Base-by-base conservation (phyloP, 2,329 filamentous ascomycete species). In the Pseudocercospora macadamiae region DNA sequence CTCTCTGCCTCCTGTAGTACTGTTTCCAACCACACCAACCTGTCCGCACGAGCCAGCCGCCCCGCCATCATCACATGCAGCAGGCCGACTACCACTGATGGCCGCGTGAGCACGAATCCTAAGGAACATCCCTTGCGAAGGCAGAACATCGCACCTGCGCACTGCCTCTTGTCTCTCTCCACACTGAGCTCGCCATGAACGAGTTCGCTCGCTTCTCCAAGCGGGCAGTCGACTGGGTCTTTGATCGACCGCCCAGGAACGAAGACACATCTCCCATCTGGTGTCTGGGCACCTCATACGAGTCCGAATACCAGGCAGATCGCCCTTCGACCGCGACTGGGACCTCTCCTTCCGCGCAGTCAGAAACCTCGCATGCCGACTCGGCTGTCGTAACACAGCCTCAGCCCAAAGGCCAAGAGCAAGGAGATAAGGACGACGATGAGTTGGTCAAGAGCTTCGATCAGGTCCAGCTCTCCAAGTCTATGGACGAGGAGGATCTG, bases 161-260 rank as follows among this genome's bases (percentile, higher is more conserved):
- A 16, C 16, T n/a, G 5, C 6, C 42, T 39, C 14, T 2, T 51
- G 32, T 28, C 25, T 14, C 51, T 16, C 45, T 18, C 26, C 37
- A 32, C 45, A 44, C 12, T 8, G 47, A 18, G 28, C 51, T 19
- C 42, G 70, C 60, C 66, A 87, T 89, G 86, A 85, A 89, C 56
- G 90, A 96, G 70, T 79, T 96, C 60, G 85, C 89, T 66, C 88
- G 89, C 66, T 86, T 88, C 71, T 76, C 77, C 69, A 90, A 91
- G 75, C 89, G 89, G 64, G 86, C 97, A 68, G 88, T 97, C 60
- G 90, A 93, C 76, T 91, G 90, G 78, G 88, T 97, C 71, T 96
- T 92, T 89, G 93, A 97, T 68, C 91, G 92, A 0, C 87, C 93
- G 64, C 93, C 92, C 4, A 86, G 84, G 63, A 96, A 97, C 76